Evolutionary conservation across 768 basidiomycete genomes (phyloP).

Genomic region (Neoboletus subvelutipes): DNA sequence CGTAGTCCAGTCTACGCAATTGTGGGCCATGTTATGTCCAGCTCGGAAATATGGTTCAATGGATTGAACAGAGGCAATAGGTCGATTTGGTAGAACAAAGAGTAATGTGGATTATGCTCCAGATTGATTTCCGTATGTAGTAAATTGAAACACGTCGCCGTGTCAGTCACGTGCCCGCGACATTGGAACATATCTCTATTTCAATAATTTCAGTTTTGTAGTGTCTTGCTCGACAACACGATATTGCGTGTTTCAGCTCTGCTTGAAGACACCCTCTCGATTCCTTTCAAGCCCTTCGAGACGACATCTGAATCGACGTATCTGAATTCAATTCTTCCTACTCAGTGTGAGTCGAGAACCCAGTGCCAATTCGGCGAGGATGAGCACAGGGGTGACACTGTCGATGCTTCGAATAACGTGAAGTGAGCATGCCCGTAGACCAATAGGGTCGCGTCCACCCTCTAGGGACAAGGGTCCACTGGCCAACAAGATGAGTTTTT

Average conservation of each 20-base stretch:
- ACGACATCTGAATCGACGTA: background rate
- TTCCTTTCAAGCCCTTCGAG: background rate
- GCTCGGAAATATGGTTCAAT: background rate
- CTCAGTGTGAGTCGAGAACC: background rate
- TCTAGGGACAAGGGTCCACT: background rate
- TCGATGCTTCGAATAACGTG: background rate
- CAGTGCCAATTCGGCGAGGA: background rate
- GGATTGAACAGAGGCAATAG: background rate
- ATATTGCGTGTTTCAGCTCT: background rate
- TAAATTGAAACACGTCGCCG: conserved; percentile 6
- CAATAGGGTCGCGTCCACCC: background rate
- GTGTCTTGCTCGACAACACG: background rate
- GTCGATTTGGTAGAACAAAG: background rate
- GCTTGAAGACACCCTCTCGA: background rate
- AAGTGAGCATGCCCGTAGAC: background rate
- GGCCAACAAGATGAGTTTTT: background rate
- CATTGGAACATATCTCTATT: too few relatives aligned
- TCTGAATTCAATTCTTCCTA: background rate
- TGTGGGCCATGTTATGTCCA: conserved; percentile 19
- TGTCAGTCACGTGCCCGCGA: conserved; percentile 16
- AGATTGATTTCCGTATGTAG: background rate
- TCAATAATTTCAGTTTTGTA: background rate
- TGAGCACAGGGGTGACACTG: background rate
- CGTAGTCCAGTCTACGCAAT: conserved; percentile 28
- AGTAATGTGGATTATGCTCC: background rate